Base-by-base conservation (phyloP, 805 yeast species). In the Ogataea paradorogensis region DNA sequence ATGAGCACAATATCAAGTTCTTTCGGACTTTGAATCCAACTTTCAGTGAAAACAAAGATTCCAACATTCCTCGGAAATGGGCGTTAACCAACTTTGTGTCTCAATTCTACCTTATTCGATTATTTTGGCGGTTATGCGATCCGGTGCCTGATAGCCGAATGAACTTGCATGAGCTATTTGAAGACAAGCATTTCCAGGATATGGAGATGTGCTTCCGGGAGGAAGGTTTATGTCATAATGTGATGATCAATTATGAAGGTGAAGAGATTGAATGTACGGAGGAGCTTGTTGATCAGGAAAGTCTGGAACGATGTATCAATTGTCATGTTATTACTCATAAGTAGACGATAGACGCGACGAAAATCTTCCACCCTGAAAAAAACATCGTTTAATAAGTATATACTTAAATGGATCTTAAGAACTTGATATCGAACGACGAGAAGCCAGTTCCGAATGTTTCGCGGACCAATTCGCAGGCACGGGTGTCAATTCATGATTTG, bases 101-200 rank as follows among this genome's bases (percentile, higher is more conserved):
- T 1, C 34, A 45, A 27, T 42, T 48, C 5, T 39, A 37, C 20
- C 39, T 54, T 11, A 44, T 52, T 7, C 47, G 57, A 27, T 28
- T 56, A 7, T 54, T 86, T 7, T 83, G 90, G 88, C 75, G 84
- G 57, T 61, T 84, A 36, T 76, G 83, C 51, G 89, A 84, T 53
- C 87, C 88, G 3, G 65, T 76, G 16, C 66, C 73, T 0, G 53
- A 51, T 1, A 66, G 74, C 7, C 67, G 95, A 46, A 78, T 78
- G 55, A 68, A 73, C 13, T 52, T 84, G 46, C 67, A 71, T 1
- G 68, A 71, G 18, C 61, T 84, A 24, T 75, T 80, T 45, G 51
- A 66, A 2, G 89, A 84, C 51, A 78, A 82, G 9, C 84, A 84
- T 80, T 83, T 84, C 55, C 63, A 61, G 21, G 48, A 62, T 3